These are phyloP conservation scores for Adansonia grandidieri DNA, from an alignment of 441 rosid species.

Conservation along the genomic window DNA sequence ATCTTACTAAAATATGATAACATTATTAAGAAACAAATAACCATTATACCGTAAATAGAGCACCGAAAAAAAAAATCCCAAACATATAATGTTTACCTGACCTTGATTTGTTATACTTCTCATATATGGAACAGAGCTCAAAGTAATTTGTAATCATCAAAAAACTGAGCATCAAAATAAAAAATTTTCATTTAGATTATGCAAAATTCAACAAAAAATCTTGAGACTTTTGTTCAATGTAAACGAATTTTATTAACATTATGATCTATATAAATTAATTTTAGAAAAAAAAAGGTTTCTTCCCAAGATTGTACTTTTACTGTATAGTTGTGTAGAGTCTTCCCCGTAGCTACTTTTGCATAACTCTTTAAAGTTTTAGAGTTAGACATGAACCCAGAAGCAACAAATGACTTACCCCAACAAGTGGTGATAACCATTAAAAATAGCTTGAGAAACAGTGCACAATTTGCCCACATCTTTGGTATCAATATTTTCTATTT, in stretches of 20 bases:
- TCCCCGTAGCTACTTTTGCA: conserved; percentile 83
- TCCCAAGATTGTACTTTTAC: conserved; percentile 61
- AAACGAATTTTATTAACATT: not conserved
- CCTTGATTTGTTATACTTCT: conserved; percentile 69
- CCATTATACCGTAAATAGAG: not conserved
- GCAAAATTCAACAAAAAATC: conserved; percentile 7
- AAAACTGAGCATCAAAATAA: conserved; percentile 49
- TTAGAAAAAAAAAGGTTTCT: not conserved
- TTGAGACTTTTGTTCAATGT: conserved; percentile 7
- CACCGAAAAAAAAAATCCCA: not conserved
- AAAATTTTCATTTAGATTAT: conserved; percentile 34
- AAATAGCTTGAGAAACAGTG: too few species aligned
- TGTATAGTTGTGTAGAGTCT: conserved; percentile 69
- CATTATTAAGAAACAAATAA: not conserved
- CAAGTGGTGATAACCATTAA: too few species aligned
- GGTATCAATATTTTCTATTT: too few species aligned
- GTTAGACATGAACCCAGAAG: conserved; percentile 46
- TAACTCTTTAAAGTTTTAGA: conserved; percentile 46
- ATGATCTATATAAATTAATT: not conserved
- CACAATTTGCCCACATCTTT: too few species aligned
- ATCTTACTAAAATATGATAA: not conserved
- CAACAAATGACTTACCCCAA: conserved; percentile 28
- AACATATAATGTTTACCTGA: conserved; percentile 27
- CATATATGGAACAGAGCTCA: conserved; percentile 64
- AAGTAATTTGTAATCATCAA: conserved; percentile 67